These are phyloP conservation scores for Salix brachista DNA, from an alignment of 345 rosid genomes.

Conservation along the genomic window DNA sequence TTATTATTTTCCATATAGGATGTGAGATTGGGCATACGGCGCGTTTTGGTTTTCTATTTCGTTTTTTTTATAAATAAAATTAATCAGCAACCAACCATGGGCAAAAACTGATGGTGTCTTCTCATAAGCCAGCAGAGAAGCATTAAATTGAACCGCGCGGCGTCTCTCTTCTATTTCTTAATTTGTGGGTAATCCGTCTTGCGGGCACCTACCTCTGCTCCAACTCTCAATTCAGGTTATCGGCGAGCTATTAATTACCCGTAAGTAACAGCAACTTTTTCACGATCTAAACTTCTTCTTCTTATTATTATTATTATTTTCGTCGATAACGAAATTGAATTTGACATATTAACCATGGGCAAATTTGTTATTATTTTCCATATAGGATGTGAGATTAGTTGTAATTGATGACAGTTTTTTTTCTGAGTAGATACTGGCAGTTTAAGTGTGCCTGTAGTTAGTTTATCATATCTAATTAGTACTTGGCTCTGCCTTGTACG, in stretches of 20 bases:
- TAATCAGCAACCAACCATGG: background rate
- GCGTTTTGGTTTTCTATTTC: background rate
- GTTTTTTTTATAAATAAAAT: no score
- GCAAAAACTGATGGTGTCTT: background rate
- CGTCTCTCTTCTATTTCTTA: background rate
- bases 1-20: background rate
- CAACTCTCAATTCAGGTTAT: background rate
- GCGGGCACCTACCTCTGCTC: background rate
- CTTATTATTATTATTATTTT: background rate
- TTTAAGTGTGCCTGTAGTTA: background rate
- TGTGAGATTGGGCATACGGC: no score
- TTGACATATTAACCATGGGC: background rate
- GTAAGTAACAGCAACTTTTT: background rate
- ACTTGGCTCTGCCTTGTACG: background rate
- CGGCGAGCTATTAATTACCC: background rate
- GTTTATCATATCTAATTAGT: background rate
- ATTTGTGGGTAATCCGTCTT: background rate
- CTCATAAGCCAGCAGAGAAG: background rate
- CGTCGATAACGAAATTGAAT: background rate
- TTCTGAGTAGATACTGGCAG: background rate
- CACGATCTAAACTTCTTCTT: background rate
- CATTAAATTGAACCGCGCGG: no score
- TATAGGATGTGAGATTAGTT: background rate
- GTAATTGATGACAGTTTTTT: background rate
- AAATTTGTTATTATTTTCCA: no score